phyloP scores from a whole-genome alignment of 345 rosid species.

The Brassica juncea region DNA sequence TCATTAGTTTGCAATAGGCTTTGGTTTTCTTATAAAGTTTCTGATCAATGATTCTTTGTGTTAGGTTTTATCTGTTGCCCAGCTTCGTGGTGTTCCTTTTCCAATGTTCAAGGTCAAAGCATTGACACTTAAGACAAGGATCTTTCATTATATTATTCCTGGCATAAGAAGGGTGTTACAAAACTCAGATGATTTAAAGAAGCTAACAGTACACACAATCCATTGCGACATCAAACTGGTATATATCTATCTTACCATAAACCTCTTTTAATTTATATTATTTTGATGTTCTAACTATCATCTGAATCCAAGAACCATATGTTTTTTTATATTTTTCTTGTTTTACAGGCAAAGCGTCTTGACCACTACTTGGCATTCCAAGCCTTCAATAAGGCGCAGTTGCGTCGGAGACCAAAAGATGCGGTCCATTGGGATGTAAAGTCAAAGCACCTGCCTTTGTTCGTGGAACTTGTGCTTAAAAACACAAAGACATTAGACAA shows the following conservation, averaged over 20 bases:
- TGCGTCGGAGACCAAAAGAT: not conserved
- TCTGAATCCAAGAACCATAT: not conserved
- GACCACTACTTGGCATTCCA: not conserved
- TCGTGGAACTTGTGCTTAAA: slow-evolving; percentile 7
- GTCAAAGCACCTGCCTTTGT: not conserved
- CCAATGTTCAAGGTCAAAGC: not conserved
- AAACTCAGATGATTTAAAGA: slow-evolving; percentile 4
- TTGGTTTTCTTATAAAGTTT: not conserved
- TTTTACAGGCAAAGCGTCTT: not conserved
- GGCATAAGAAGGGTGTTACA: slow-evolving; percentile 7
- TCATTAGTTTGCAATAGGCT: not conserved
- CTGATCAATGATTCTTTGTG: not conserved
- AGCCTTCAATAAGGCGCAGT: not conserved
- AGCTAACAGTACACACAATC: not conserved
- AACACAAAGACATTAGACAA: slow-evolving; percentile 8
- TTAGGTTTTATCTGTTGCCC: slow-evolving; percentile 6
- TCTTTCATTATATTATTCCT: slow-evolving; percentile 6
- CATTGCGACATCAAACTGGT: not conserved
- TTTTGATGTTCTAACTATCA: not conserved
- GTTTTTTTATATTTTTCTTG: not conserved
- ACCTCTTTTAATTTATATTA: not conserved
- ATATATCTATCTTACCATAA: not conserved
- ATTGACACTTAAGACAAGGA: slow-evolving; percentile 4
- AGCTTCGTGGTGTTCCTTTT: not conserved
- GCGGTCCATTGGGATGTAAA: not conserved